These are phyloP conservation scores for Beta vulgaris DNA, from an alignment of 148 eudicot genomes.

Conservation along the genomic window DNA sequence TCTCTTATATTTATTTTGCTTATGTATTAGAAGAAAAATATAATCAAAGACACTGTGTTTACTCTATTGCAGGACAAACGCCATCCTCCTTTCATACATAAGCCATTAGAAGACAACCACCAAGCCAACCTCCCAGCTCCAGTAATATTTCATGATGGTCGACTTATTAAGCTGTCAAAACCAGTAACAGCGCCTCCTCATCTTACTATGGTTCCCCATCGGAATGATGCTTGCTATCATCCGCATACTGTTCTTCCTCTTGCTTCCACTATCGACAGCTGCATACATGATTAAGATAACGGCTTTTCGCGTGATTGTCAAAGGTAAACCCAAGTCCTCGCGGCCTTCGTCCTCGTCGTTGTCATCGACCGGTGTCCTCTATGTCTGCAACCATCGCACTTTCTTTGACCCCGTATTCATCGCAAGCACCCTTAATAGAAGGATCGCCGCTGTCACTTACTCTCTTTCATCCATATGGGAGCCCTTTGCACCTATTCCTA, in stretches of 20 bases:
- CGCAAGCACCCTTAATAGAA: background rate
- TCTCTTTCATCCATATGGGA: slow-evolving; percentile 14
- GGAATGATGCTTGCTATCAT: slow-evolving; percentile 51
- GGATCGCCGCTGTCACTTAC: slow-evolving; percentile 21
- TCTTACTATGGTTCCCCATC: slow-evolving; percentile 72
- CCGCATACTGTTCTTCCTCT: slow-evolving; percentile 43
- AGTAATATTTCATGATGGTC: slow-evolving; percentile 37
- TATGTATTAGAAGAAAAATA: no score
- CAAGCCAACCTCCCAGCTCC: no score
- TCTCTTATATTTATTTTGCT: no score
- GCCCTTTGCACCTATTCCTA: slow-evolving; percentile 20
- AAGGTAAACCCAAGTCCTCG: slow-evolving; percentile 51
- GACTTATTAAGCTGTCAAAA: slow-evolving; percentile 24
- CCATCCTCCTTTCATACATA: no score
- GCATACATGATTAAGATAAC: slow-evolving; percentile 33
- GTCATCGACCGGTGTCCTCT: slow-evolving; percentile 26
- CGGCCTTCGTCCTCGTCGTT: slow-evolving; percentile 9
- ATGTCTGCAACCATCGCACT: slow-evolving; percentile 29
- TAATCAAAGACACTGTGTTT: no score
- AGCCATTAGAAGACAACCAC: no score
- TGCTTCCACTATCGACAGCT: slow-evolving; percentile 56
- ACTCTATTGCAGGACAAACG: no score
- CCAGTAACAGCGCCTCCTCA: slow-evolving; percentile 44
- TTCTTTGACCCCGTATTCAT: slow-evolving; percentile 28
- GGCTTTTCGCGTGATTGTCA: slow-evolving; percentile 53